Conservation (phyloP, 2,329 filamentous ascomycete genomes). For the Emergomyces orientalis region DNA sequence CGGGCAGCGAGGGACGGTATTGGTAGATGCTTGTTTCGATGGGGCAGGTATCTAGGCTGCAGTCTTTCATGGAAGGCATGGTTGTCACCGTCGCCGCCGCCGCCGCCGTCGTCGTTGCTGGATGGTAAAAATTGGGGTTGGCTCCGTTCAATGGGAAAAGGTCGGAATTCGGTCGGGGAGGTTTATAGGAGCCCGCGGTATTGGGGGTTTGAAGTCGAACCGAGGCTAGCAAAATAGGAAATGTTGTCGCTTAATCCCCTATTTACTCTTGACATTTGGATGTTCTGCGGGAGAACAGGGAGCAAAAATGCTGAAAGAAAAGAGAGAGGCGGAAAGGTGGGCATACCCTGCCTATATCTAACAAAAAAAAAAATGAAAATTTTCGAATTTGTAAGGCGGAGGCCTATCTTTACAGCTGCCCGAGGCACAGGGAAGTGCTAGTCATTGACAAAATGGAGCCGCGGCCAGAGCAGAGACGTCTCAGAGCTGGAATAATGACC, state of each 20-base stretch:
- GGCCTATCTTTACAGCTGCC: neutral
- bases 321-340: too few relatives aligned
- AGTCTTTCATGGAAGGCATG: slow-evolving; percentile 14
- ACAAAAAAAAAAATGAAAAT: neutral
- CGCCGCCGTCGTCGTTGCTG: neutral
- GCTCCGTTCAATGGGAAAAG: neutral
- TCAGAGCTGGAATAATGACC: too few relatives aligned
- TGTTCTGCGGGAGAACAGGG: neutral
- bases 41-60: slow-evolving; percentile 33
- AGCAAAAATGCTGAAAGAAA: neutral
- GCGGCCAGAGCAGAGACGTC: too few relatives aligned
- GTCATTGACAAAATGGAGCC: too few relatives aligned
- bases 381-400: slow-evolving; percentile 1
- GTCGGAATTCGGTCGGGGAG: neutral
- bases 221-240: neutral
- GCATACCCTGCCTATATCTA: too few relatives aligned
- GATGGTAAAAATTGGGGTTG: neutral
- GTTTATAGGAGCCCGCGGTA: neutral
- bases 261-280: neutral
- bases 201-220: neutral
- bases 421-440: too few relatives aligned
- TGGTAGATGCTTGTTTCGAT: slow-evolving; percentile 34
- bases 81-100: neutral
- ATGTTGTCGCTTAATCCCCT: neutral
- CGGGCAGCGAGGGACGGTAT: slow-evolving; percentile 36